phyloP scores from a whole-genome alignment of 768 basidiomycete species.

The Phlebiopsis flavidoalba region DNA sequence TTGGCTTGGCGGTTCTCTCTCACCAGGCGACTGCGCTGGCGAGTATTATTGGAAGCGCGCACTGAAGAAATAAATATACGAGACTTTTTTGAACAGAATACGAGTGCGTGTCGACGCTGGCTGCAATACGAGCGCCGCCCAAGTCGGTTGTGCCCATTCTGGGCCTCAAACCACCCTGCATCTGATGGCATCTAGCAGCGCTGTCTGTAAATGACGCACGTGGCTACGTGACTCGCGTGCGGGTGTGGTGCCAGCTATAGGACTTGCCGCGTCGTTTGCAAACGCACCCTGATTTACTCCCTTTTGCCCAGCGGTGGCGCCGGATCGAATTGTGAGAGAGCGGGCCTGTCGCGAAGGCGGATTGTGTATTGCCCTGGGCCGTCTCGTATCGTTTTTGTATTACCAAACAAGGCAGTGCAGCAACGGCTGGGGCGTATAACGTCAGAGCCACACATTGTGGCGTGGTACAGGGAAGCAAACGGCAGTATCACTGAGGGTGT shows the following conservation, averaged over 20 bases:
- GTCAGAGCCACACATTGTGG: neutral
- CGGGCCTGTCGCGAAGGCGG: neutral
- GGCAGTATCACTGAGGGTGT: neutral
- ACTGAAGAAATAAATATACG: neutral
- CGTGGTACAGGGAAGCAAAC: neutral
- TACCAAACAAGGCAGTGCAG: neutral
- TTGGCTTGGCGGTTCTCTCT: neutral
- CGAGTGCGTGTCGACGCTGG: neutral
- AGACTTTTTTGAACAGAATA: neutral
- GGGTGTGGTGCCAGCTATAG: too few relatives aligned
- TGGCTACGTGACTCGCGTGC: neutral
- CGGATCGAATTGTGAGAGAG: too few relatives aligned
- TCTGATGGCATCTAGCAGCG: neutral
- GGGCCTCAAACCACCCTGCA: neutral
- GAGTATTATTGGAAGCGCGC: neutral
- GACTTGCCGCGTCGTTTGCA: neutral
- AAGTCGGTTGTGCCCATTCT: neutral
- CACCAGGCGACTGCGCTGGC: neutral
- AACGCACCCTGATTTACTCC: neutral
- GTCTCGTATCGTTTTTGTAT: neutral
- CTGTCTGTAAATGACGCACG: neutral
- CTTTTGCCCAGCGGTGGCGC: too few relatives aligned
- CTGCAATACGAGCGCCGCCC: neutral
- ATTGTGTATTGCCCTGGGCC: neutral
- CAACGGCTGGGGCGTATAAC: neutral